Percentiles rank a stretch among this genome's conserved stretches.
Evolutionary conservation across 352 stramenopile species (phyloP).

Genomic region (Proteromonas lacertae): DNA sequence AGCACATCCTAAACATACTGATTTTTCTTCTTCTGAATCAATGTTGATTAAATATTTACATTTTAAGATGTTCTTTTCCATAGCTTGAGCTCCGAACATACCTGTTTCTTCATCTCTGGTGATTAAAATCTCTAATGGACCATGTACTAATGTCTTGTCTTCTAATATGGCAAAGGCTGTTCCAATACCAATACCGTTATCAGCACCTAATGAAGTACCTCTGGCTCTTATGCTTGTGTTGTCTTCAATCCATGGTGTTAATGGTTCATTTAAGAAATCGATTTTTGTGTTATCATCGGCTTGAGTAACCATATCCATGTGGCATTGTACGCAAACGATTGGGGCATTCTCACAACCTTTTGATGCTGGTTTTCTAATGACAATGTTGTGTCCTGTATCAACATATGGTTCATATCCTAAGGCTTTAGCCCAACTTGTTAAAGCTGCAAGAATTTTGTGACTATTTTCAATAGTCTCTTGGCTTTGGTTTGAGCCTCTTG

Average conservation of each 20-base stretch:
- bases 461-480: too few species aligned
- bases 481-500: too few species aligned
- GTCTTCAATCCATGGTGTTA: conserved; percentile 11
- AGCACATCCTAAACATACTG: too few species aligned
- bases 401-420: too few species aligned
- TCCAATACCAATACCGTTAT: conserved; percentile 15
- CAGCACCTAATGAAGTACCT: conserved; percentile 14
- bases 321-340: neutral
- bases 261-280: conserved; percentile 13
- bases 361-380: too few species aligned
- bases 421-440: too few species aligned
- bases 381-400: too few species aligned
- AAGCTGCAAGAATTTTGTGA: too few species aligned
- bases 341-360: too few species aligned
- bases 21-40: too few species aligned
- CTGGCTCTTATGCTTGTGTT: too few species aligned
- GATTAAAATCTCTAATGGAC: conserved; percentile 15
- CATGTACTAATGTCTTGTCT: conserved; percentile 6
- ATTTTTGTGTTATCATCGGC: conserved; percentile 10
- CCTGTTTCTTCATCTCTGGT: conserved; percentile 19
- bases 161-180: conserved; percentile 12
- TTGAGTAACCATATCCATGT: conserved; percentile 18
- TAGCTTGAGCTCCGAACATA: conserved; percentile 9
- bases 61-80: conserved; percentile 5
- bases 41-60: too few species aligned